Percentiles rank a stretch among this genome's conserved stretches.
Evolutionary conservation across 75 land plant genomes (phyloP).

Genomic region (Pseudotsuga menziesii): DNA sequence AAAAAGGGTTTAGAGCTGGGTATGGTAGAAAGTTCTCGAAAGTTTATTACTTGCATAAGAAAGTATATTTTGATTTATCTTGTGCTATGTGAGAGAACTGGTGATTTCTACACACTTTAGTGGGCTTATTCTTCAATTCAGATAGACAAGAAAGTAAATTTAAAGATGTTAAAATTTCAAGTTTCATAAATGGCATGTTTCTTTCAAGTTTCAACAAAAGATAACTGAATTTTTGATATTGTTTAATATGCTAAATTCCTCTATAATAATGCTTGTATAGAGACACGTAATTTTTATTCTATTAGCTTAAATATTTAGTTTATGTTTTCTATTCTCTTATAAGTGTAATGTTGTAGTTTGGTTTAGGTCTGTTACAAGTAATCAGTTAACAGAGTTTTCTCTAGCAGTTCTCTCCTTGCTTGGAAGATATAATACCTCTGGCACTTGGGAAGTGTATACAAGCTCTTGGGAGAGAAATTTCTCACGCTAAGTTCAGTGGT

Average conservation of each 20-base stretch:
- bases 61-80: conserved; percentile 84
- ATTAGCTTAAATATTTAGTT: conserved; percentile 1
- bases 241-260: too few species aligned
- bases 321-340: neutral
- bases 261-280: too few species aligned
- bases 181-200: too few species aligned
- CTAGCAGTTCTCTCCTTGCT: conserved; percentile 85
- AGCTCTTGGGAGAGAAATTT: conserved; percentile 57
- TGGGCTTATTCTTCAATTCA: conserved; percentile 78
- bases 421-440: conserved; percentile 86
- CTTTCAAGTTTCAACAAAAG: too few species aligned
- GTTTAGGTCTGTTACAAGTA: neutral
- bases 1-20: conserved; percentile 75
- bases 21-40: conserved; percentile 92
- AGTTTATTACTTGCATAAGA: conserved; percentile 93
- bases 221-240: too few species aligned
- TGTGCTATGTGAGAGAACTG: conserved; percentile 71
- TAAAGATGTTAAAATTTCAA: too few species aligned
- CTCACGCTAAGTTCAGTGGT: conserved; percentile 26
- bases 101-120: conserved; percentile 79
- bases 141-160: conserved; percentile 74
- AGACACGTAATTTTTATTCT: neutral
- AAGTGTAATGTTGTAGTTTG: conserved; percentile 1
- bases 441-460: conserved; percentile 79
- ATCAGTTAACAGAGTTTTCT: conserved; percentile 7